phyloP scores from a whole-genome alignment of 2,329 filamentous ascomycete genomes.

The Ophiostoma sp. region DNA sequence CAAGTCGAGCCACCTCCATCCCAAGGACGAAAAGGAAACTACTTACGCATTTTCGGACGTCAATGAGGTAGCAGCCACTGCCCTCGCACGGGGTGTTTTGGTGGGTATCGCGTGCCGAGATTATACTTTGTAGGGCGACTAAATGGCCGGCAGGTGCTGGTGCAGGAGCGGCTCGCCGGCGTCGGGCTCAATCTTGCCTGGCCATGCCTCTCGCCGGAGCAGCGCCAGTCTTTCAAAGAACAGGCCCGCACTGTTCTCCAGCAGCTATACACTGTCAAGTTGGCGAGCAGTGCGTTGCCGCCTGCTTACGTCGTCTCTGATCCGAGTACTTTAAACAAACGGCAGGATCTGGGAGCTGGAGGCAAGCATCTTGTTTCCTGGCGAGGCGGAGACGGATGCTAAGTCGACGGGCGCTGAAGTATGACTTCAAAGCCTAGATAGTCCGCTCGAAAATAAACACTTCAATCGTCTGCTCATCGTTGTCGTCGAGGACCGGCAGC shows the following conservation, averaged over 20 bases:
- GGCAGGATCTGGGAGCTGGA: too few relatives aligned
- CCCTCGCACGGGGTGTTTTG: too few relatives aligned
- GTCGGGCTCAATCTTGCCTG: neutral
- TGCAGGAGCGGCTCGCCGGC: neutral
- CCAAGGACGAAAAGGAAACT: too few relatives aligned
- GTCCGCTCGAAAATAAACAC: slow-evolving; percentile 47
- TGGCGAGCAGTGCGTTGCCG: neutral
- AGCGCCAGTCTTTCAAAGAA: neutral
- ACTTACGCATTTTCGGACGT: too few relatives aligned
- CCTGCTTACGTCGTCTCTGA: neutral
- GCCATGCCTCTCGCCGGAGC: neutral
- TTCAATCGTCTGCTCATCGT: slow-evolving; percentile 44
- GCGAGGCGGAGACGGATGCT: too few relatives aligned
- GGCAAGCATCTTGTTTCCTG: too few relatives aligned
- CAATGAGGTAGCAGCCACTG: too few relatives aligned
- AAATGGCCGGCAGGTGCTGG: too few relatives aligned
- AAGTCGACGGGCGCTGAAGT: too few relatives aligned
- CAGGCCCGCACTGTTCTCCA: neutral
- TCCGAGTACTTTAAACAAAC: neutral
- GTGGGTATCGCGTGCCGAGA: too few relatives aligned
- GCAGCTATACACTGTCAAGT: neutral
- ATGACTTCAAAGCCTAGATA: neutral
- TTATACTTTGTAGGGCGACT: too few relatives aligned
- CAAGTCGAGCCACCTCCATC: too few relatives aligned
- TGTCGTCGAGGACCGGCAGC: slow-evolving; percentile 41